Evolutionary conservation across 75 land plant species (phyloP).

Genomic region (Sequoiadendron giganteum): DNA sequence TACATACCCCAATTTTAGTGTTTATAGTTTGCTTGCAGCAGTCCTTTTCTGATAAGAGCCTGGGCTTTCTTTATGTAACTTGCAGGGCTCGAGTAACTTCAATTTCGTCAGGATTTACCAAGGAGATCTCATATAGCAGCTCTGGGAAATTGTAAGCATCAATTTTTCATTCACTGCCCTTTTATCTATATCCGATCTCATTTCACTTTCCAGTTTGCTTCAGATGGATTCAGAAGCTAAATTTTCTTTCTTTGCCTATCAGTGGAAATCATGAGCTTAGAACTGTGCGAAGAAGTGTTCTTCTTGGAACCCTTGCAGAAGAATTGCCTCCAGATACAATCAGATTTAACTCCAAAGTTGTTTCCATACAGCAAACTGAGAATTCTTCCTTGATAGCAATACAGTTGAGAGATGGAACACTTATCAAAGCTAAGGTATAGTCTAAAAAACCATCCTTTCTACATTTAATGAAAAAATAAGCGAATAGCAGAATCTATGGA

Average conservation of each 20-base stretch:
- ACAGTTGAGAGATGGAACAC: slow-evolving; percentile 47
- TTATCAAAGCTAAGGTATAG: slow-evolving; percentile 12
- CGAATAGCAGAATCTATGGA: neutral
- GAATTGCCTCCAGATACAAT: slow-evolving; percentile 57
- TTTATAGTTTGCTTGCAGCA: neutral
- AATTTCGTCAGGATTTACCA: neutral
- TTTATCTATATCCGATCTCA: neutral
- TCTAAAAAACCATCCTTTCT: neutral
- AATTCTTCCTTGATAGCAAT: slow-evolving; percentile 16
- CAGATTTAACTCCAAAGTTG: slow-evolving; percentile 53
- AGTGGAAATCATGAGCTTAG: slow-evolving; percentile 41
- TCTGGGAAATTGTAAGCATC: neutral
- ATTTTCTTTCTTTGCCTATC: neutral
- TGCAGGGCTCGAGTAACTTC: neutral
- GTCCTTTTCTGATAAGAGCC: neutral
- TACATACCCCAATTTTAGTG: neutral
- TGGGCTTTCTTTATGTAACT: neutral
- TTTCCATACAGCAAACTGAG: slow-evolving; percentile 31
- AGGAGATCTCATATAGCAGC: neutral
- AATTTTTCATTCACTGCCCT: neutral
- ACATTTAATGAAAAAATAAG: neutral
- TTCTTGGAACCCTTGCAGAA: slow-evolving; percentile 45
- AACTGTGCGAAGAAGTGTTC: slow-evolving; percentile 33
- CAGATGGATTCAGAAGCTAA: neutral
- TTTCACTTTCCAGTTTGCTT: neutral